Evolutionary conservation across 768 basidiomycete species (phyloP), one percentile per base, ranked within the genome.

Genomic region (Hericium coralloides): DNA sequence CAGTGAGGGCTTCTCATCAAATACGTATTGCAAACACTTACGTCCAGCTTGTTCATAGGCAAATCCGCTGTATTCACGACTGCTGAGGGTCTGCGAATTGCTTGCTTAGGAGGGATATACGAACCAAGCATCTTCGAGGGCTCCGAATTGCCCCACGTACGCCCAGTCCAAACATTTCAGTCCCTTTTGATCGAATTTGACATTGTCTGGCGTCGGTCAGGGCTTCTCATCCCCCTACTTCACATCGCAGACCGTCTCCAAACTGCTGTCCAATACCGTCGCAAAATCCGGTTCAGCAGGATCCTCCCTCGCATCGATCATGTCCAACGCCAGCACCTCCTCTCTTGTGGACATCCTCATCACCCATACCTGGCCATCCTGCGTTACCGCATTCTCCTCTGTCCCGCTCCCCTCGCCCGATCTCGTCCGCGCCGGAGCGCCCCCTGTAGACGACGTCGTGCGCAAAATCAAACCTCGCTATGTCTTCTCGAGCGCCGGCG

Each of bases 51-150:
- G 22, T 39, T n/a, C 36, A 41, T 60, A 93, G 92, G 79, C 69
- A 94, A 93, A 73, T 91, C 91, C 14, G 85, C 84, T 9, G 78
- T 89, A 4, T 73, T 95, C 43, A 88, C 82, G 2, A 94, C 91
- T 12, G 80, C 85, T 8, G 82, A 86, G 63, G 88, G 89, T 9
- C 74, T 95, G 23, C 83, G 87, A 58, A 90, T 95, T 67, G 92
- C 86, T 20, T 92, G 91, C 69, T 73, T 95, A 10, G 92, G 90
- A 41, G 92, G 94, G 4, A 73, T 76, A 38, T 92, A 85, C 64
- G 84, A 91, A 48, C 70, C 79, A 38, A 77, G 74, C 17, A 73
- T 85, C 22, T 89, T 83, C 60, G 65, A 68, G 23, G 74, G 79
- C 36, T 76, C 84, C 5, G 85, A 87, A 57, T 73, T 81, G 2